Evolutionary conservation across 306 rosid genomes (phyloP).

Genomic region (Vicia villosa): DNA sequence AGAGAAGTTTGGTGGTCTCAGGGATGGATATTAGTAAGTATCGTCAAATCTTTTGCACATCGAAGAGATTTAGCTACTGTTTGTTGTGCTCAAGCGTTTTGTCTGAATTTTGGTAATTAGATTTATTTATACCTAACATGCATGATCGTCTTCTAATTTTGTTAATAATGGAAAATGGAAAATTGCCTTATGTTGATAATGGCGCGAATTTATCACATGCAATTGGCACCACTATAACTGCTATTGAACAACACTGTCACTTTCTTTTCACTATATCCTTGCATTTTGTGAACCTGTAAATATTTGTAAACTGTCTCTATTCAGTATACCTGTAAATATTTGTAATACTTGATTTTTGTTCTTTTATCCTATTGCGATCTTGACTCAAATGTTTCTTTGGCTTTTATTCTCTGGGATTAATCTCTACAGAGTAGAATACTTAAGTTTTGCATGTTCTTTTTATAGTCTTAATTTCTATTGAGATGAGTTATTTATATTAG

Average conservation of each 20-base stretch:
- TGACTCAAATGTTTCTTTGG: not conserved
- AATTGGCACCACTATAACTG: too few relatives aligned
- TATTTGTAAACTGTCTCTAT: not conserved
- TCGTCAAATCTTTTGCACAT: not conserved
- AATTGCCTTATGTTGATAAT: not conserved
- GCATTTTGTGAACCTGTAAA: not conserved
- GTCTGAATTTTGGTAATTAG: not conserved
- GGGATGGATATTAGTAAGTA: slow-evolving; percentile 73
- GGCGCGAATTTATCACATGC: too few relatives aligned
- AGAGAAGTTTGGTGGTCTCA: slow-evolving; percentile 71
- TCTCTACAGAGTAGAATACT: not conserved
- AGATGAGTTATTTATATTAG: not conserved
- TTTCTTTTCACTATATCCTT: not conserved
- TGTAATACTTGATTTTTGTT: not conserved
- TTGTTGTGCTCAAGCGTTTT: not conserved
- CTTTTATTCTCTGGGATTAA: not conserved
- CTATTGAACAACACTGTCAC: too few relatives aligned
- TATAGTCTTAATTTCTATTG: not conserved
- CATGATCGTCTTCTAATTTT: not conserved
- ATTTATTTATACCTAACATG: not conserved
- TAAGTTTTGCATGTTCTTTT: not conserved
- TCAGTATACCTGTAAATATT: not conserved
- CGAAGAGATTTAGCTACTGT: not conserved
- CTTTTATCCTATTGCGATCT: not conserved
- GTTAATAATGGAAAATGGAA: too few relatives aligned